Evolutionary conservation across 2,329 filamentous ascomycete species (phyloP).

Genomic region (Colletotrichum liaoningense): DNA sequence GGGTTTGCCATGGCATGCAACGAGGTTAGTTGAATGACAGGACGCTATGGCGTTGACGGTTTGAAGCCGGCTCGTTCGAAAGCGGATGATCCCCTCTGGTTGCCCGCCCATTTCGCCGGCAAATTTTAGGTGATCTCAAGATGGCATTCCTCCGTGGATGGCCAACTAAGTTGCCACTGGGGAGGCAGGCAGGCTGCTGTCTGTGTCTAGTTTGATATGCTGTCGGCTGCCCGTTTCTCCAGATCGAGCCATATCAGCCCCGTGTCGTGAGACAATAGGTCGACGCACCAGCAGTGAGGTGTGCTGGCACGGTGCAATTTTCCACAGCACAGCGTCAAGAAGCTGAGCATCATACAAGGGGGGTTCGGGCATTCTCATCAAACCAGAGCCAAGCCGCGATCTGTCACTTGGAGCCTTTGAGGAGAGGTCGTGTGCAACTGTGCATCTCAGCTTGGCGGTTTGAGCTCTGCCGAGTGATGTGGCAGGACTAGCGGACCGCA

Average conservation of each 20-base stretch:
- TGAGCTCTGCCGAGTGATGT: constrained; percentile 23
- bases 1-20: not conserved
- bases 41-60: not conserved
- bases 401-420: constrained; percentile 10
- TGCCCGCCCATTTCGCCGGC: not conserved
- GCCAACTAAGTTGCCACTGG: constrained; percentile 17
- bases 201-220: not conserved
- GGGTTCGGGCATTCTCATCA: not conserved
- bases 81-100: not conserved
- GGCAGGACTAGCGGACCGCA: constrained; percentile 13
- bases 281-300: not conserved
- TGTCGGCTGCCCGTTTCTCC: not conserved
- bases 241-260: constrained; percentile 8
- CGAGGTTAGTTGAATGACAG: not conserved
- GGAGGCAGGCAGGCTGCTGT: constrained; percentile 7
- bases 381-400: constrained; percentile 20
- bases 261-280: constrained; percentile 9
- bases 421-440: constrained; percentile 12
- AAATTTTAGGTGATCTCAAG: constrained; percentile 3
- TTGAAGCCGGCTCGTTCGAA: not conserved
- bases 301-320: not conserved
- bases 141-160: constrained; percentile 1
- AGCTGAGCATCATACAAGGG: not conserved
- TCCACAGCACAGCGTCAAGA: not conserved
- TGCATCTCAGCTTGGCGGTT: constrained; percentile 30